phyloP scores from a whole-genome alignment of 2,329 filamentous ascomycete genomes.

The Cladosporium austrohemisphaericum region DNA sequence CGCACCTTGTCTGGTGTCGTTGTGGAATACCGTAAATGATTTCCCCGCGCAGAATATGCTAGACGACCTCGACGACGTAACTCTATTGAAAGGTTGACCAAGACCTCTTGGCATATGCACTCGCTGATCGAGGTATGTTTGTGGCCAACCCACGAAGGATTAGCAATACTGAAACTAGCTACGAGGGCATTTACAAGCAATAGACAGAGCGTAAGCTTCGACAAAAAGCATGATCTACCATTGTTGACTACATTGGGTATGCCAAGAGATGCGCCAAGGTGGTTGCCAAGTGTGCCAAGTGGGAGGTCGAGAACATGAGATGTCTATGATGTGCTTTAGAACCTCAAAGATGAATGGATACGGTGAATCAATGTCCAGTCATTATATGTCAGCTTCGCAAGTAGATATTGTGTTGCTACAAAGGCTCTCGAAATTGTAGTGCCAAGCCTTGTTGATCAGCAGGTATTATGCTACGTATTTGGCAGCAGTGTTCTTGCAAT shows the following conservation, averaged over 20 bases:
- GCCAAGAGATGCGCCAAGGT: slow-evolving; percentile 13
- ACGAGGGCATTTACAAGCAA: no score
- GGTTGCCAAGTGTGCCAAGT: slow-evolving; percentile 12
- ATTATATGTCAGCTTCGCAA: background rate
- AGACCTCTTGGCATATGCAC: no score
- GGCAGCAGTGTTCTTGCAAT: background rate
- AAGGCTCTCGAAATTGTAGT: background rate
- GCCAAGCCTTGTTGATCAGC: slow-evolving; percentile 1
- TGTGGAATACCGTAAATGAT: no score
- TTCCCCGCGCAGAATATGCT: no score
- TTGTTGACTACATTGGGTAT: background rate
- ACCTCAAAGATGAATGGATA: background rate
- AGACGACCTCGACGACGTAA: no score
- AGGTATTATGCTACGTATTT: background rate
- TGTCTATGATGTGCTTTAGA: background rate
- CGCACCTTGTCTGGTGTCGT: no score
- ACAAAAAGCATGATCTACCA: background rate
- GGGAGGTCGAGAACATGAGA: background rate
- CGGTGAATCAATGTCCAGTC: background rate
- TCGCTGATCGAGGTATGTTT: no score
- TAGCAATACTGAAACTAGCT: no score
- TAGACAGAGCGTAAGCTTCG: no score
- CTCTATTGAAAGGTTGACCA: no score
- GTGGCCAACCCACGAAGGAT: no score
- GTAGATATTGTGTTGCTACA: no score